Evolutionary conservation across 225 moss, liverwort and hornwort species (phyloP), one percentile per base, ranked within the genome.

Genomic region (Sphagnum contortum): DNA sequence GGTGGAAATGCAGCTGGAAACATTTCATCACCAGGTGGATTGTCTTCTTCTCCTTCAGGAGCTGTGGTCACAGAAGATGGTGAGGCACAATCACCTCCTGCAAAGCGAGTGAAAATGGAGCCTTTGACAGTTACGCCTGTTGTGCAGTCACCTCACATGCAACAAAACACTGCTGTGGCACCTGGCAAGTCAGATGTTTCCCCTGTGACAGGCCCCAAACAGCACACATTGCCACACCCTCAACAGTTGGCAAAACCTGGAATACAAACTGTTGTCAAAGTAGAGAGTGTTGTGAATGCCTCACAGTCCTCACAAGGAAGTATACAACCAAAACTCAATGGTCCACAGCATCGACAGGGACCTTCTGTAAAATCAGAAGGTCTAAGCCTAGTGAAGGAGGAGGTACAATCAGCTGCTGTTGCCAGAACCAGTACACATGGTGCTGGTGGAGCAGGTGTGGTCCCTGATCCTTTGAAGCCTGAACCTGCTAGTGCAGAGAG

Each of bases 51-150:
- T 44, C 77, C 76, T 50, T 57, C 81, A 53, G 80, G 77, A 45
- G 77, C 78, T 44, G 63, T 73, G 51, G 48, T 70, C 70, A 62
- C 66, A 45, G 52, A 74, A 58, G 75, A 78, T 59, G 96, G 90
- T 57, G 66, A 68, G 66, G 29, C 29, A 29, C 0, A 29, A 29
- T 29, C 29, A 29, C 90, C 92, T 9, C 86, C 90, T 62, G 72
- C 86, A 3, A 98, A 98, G 64, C 76, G 90, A 71, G 82, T 81
- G 8, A 98, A 92, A 77, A 62, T 70, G 50, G 96, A 91, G 69
- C 47, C 75, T 70, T 74, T 73, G 48, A 64, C 50, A 72, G 69
- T 58, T 54, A 75, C 57, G 68, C 52, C 80, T 63, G 62, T 58
- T 66, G 14, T 65, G 57, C 83, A 86, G 14, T 62, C 68, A 66